Evolutionary conservation across 2,329 filamentous ascomycete species (phyloP).

Genomic region (Nemania diffusa): DNA sequence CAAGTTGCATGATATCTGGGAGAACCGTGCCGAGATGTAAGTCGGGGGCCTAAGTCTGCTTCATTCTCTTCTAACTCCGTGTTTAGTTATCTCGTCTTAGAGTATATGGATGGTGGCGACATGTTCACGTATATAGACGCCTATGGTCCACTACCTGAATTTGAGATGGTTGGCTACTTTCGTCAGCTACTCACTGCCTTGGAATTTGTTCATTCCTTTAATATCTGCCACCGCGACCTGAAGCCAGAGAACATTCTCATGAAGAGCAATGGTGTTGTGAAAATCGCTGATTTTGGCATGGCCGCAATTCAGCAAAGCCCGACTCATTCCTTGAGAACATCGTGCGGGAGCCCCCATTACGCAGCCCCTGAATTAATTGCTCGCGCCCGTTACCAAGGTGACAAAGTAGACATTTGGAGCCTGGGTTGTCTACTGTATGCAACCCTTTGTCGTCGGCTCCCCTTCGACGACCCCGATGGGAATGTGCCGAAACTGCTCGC

Average conservation of each 20-base stretch:
- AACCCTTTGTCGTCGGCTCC: conserved; percentile 83
- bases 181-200: conserved; percentile 93
- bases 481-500: conserved; percentile 71
- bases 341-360: conserved; percentile 96
- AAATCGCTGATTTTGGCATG: conserved; percentile 98
- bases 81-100: conserved; percentile 87
- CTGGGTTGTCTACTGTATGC: conserved; percentile 90
- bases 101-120: conserved; percentile 84
- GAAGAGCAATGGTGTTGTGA: conserved; percentile 79
- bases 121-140: conserved; percentile 87
- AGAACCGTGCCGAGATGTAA: conserved; percentile 94
- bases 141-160: conserved; percentile 78
- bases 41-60: conserved; percentile 47
- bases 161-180: conserved; percentile 84
- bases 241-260: conserved; percentile 98
- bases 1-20: conserved; percentile 95
- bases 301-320: conserved; percentile 86
- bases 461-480: conserved; percentile 73
- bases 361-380: conserved; percentile 91
- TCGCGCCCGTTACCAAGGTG: conserved; percentile 75
- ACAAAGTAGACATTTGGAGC: conserved; percentile 93
- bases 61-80: conserved; percentile 37
- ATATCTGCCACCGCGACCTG: conserved; percentile 94
- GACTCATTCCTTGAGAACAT: conserved; percentile 82
- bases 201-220: conserved; percentile 91